Percentiles rank a stretch among this genome's conserved stretches.
phyloP scores from a whole-genome alignment of 352 stramenopile species.

The Blastocystis sp. region DNA sequence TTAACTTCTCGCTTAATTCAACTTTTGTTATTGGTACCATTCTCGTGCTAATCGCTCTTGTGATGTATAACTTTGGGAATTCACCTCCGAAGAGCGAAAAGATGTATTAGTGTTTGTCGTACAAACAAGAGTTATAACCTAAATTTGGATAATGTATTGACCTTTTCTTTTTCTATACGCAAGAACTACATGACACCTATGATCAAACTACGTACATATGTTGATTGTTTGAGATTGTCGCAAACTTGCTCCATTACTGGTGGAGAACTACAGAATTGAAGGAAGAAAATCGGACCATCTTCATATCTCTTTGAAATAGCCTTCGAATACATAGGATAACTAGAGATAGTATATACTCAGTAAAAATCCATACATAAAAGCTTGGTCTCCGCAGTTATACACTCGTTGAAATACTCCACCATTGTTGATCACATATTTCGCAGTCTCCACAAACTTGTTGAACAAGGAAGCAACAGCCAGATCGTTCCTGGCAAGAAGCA shows the following conservation, averaged over 20 bases:
- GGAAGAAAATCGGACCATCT: conserved; percentile 48
- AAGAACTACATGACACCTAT: conserved; percentile 14
- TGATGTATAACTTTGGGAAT: conserved; percentile 52
- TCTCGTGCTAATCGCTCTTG: conserved; percentile 43
- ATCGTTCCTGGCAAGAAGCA: conserved; percentile 47
- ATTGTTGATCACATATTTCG: conserved; percentile 60
- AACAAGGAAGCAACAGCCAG: conserved; percentile 21
- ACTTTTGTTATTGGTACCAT: conserved; percentile 20
- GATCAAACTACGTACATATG: neutral
- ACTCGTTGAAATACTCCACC: conserved; percentile 51
- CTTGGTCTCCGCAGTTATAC: conserved; percentile 50
- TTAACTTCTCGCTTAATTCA: conserved; percentile 8
- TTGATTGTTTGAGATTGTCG: conserved; percentile 54
- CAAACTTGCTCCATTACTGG: conserved; percentile 48
- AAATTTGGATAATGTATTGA: conserved; percentile 18
- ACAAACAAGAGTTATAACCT: conserved; percentile 53
- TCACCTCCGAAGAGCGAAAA: conserved; percentile 41
- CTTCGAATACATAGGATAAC: conserved; percentile 42
- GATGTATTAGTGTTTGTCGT: neutral
- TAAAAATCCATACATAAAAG: neutral
- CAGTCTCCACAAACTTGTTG: conserved; percentile 58
- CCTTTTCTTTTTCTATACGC: conserved; percentile 61
- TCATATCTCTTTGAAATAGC: conserved; percentile 42
- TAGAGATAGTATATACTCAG: neutral
- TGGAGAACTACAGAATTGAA: conserved; percentile 60